Evolutionary conservation across 2,329 filamentous ascomycete genomes (phyloP).

Genomic region (Aspergillus piperis): DNA sequence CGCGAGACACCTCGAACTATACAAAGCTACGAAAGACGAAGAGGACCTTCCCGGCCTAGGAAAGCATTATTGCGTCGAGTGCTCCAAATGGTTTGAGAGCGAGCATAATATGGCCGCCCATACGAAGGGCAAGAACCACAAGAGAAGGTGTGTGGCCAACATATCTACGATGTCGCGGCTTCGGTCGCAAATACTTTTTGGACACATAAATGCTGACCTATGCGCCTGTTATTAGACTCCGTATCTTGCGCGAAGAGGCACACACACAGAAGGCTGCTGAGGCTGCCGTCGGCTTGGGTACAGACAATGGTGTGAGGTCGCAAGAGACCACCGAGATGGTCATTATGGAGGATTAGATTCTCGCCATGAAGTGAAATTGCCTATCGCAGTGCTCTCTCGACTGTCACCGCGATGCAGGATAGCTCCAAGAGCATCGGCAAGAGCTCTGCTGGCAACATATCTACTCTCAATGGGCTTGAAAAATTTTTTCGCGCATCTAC

Average conservation of each 20-base stretch:
- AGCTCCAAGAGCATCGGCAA: neutral
- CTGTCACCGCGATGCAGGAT: conserved; percentile 5
- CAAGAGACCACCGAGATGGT: conserved; percentile 31
- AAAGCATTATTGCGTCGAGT: conserved; percentile 84
- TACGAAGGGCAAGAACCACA: conserved; percentile 86
- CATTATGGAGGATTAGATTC: conserved; percentile 46
- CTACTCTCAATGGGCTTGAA: neutral
- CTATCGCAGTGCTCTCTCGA: neutral
- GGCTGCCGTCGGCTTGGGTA: conserved; percentile 71
- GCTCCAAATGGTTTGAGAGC: conserved; percentile 94
- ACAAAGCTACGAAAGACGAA: conserved; percentile 73
- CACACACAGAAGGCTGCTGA: conserved; percentile 86
- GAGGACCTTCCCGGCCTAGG: conserved; percentile 90
- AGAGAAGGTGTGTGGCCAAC: conserved; percentile 67
- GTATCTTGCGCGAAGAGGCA: conserved; percentile 78
- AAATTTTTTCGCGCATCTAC: conserved; percentile 10
- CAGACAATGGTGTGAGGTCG: conserved; percentile 63
- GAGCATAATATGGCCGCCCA: conserved; percentile 75
- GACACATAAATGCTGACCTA: conserved; percentile 13
- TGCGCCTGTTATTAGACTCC: conserved; percentile 59
- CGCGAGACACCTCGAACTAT: conserved; percentile 76
- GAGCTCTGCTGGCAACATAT: neutral
- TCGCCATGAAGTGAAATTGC: neutral
- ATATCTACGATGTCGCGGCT: neutral
- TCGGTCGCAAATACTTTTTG: conserved; percentile 5